Base-by-base conservation (phyloP, 2,329 filamentous ascomycete species). In the Xylaria sp. region DNA sequence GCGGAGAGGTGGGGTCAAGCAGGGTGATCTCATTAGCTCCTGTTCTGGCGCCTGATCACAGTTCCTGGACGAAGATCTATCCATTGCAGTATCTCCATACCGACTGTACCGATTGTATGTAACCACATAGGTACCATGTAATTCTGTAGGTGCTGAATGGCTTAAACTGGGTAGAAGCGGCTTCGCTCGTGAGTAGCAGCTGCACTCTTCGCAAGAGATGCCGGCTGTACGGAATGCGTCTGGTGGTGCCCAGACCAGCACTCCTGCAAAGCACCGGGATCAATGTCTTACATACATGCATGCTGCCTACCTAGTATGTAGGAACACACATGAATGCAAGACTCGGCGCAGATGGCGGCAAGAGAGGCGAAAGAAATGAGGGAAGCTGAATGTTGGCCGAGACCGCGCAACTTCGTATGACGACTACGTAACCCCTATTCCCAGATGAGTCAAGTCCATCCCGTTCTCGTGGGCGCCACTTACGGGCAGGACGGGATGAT, bases 311-410 rank as follows among this genome's bases (percentile, higher is more conserved):
- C n/a, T n/a, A 5, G n/a, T 12, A n/a, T 13, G 2, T 13, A n/a
- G 23, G 62, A 52, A 48, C 28, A 28, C 28, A 28, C 28, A 41
- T 33, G 10, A 43, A 46, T 58, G 67, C 62, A 48, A 65, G 66
- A 58, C 57, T 68, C 66, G 66, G 66, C 66, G 66, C 66, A 62
- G 62, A 68, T 54, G 36, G 66, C 66, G 66, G 62, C 66, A 68
- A 61, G 28, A 68, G 23, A 31, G 51, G 0, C 41, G 59, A 60
- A 59, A 31, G 31, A 36, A 28, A 18, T 5, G 41, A 54, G 31
- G 36, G n/a, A 54, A 62, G 31, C 48, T 41, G 23, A 33, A 28
- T 31, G n/a, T 41, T 51, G 59, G 33, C 18, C 23, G 8, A n/a
- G 58, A 48, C 28, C 51, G 12, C 36, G 28, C 36, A 23, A 39